phyloP scores from a whole-genome alignment of 75 land plant genomes.

The Selaginella tamariscina region DNA sequence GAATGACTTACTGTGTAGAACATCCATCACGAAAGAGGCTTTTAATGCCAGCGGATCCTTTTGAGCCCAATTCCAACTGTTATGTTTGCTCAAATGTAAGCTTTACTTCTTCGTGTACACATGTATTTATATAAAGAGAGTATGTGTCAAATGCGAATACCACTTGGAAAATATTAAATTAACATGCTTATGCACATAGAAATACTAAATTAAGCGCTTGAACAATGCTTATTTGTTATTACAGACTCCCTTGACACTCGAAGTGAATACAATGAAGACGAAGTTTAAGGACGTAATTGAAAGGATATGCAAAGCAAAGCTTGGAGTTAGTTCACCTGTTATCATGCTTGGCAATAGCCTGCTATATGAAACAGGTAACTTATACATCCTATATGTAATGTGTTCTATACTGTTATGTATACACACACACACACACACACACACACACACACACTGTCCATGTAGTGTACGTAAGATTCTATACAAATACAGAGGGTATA shows the following conservation, averaged over 20 bases:
- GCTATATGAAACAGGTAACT: constrained; percentile 86
- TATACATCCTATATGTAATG: too few relatives aligned
- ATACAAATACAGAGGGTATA: too few relatives aligned
- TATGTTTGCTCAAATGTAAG: constrained; percentile 95
- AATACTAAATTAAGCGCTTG: neutral
- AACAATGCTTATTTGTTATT: neutral
- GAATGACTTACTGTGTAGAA: constrained; percentile 94
- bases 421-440: too few relatives aligned
- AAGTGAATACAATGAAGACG: constrained; percentile 55
- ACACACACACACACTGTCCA: too few relatives aligned
- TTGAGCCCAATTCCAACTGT: constrained; percentile 75
- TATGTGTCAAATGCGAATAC: neutral
- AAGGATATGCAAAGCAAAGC: constrained; percentile 65
- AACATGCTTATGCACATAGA: too few relatives aligned
- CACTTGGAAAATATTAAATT: neutral
- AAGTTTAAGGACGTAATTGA: constrained; percentile 81
- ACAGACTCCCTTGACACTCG: constrained; percentile 73
- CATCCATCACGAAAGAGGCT: constrained; percentile 78
- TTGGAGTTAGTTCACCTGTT: constrained; percentile 73
- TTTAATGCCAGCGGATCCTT: constrained; percentile 90
- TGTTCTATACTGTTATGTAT: too few relatives aligned
- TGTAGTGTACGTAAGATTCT: too few relatives aligned
- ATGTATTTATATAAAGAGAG: constrained; percentile 7
- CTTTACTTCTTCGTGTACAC: neutral
- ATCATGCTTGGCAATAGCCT: constrained; percentile 71